Percentiles rank a stretch among this genome's conserved stretches.
phyloP scores from a whole-genome alignment of 768 basidiomycete species.

The Gymnopilus dilepis region DNA sequence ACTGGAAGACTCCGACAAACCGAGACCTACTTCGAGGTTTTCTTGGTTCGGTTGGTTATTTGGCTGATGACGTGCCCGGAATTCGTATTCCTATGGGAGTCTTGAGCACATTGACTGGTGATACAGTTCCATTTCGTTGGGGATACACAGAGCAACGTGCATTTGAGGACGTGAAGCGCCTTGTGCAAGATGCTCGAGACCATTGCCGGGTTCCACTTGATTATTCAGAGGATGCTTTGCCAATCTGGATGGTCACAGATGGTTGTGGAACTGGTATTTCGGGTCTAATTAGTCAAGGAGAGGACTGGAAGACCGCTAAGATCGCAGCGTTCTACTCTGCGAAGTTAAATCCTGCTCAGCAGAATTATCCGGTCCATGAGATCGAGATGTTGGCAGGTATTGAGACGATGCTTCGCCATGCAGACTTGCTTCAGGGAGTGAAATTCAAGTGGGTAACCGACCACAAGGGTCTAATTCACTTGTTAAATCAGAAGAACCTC shows the following conservation, averaged over 20 bases:
- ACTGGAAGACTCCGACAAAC: conserved; percentile 36
- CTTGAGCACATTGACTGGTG: conserved; percentile 21
- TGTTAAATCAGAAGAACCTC: conserved; percentile 11
- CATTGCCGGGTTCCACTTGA: conserved; percentile 22
- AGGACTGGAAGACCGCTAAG: conserved; percentile 32
- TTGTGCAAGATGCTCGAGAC: conserved; percentile 18
- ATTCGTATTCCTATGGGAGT: conserved; percentile 40
- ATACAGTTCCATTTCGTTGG: conserved; percentile 28
- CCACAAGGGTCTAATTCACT: conserved; percentile 32
- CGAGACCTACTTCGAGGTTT: conserved; percentile 31
- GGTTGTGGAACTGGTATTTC: too few species aligned
- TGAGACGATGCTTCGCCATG: conserved; percentile 34
- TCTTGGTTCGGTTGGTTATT: conserved; percentile 21
- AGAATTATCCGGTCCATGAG: conserved; percentile 21
- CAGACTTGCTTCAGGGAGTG: conserved; percentile 30
- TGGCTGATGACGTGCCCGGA: conserved; percentile 32
- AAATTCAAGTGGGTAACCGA: conserved; percentile 39
- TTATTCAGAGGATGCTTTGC: conserved; percentile 13
- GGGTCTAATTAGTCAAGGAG: too few species aligned
- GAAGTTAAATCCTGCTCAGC: conserved; percentile 36
- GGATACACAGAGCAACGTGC: conserved; percentile 27
- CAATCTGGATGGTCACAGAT: too few species aligned
- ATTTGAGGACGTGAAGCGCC: conserved; percentile 37
- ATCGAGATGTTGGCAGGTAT: conserved; percentile 42
- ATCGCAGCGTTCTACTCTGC: conserved; percentile 38